Conservation (phyloP, 495 filamentous ascomycete genomes). For the Podospora pseudoanserina region DNA sequence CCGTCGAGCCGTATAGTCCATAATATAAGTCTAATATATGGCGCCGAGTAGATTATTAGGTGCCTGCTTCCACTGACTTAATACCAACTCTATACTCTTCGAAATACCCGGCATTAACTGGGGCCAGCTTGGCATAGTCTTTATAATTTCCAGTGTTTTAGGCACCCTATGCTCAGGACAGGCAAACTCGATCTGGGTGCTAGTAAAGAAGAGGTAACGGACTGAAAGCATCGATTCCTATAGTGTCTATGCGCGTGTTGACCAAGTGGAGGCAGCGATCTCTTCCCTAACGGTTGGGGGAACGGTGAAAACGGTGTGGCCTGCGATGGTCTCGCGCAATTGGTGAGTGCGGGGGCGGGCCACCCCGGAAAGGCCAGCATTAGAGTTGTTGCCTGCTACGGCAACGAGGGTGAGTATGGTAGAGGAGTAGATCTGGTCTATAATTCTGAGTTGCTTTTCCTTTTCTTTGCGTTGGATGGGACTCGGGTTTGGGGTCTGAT, state of each 20-base stretch:
- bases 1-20: not conserved
- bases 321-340: slow-evolving; percentile 13
- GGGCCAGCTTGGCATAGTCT: not conserved
- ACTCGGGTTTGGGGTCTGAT: slow-evolving; percentile 19
- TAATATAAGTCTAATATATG: not conserved
- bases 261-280: not conserved
- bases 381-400: slow-evolving; percentile 5
- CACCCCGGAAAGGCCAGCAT: slow-evolving; percentile 20
- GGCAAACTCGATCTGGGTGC: not conserved
- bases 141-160: not conserved
- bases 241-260: not conserved
- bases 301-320: not conserved
- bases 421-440: not conserved
- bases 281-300: not conserved
- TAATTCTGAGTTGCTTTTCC: not conserved
- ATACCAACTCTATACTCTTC: not conserved
- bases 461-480: slow-evolving; percentile 13
- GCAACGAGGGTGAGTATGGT: not conserved
- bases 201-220: not conserved
- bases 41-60: not conserved
- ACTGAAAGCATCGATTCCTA: not conserved
- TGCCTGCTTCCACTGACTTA: not conserved
- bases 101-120: not conserved
- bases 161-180: not conserved
- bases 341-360: slow-evolving; percentile 2